phyloP scores from a whole-genome alignment of 139 green algal genomes.

The Pleodorina starrii region DNA sequence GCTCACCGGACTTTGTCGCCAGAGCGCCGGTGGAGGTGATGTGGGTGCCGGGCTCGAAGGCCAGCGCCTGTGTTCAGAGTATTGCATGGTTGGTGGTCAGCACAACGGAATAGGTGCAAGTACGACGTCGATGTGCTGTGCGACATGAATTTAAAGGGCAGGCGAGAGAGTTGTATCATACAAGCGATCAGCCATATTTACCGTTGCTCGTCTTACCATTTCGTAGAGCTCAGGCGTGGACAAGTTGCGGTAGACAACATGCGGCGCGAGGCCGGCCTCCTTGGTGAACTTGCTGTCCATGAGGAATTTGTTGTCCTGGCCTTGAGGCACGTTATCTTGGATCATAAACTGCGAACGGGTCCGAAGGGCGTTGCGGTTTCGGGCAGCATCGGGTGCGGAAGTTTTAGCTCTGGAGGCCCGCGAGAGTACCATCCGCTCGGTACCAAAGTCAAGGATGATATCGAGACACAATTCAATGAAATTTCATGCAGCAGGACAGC shows the following conservation, averaged over 20 bases:
- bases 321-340: neutral
- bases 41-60: slow-evolving; percentile 81
- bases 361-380: no score
- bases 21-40: slow-evolving; percentile 82
- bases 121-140: no score
- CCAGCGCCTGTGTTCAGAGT: slow-evolving; percentile 72
- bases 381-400: no score
- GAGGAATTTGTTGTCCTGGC: neutral
- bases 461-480: neutral
- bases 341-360: slow-evolving; percentile 26
- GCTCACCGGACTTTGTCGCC: slow-evolving; percentile 80
- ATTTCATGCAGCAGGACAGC: neutral
- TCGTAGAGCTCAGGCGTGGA: slow-evolving; percentile 78
- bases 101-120: no score
- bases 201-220: no score
- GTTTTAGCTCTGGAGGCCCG: no score
- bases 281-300: slow-evolving; percentile 18
- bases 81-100: no score
- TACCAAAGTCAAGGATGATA: no score
- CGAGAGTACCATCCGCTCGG: no score
- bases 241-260: slow-evolving; percentile 78
- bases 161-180: neutral
- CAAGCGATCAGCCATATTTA: no score
- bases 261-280: slow-evolving; percentile 81
- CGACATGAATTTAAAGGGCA: no score